Base-by-base conservation (phyloP, 2,329 filamentous ascomycete species). In the Colletotrichum horii region DNA sequence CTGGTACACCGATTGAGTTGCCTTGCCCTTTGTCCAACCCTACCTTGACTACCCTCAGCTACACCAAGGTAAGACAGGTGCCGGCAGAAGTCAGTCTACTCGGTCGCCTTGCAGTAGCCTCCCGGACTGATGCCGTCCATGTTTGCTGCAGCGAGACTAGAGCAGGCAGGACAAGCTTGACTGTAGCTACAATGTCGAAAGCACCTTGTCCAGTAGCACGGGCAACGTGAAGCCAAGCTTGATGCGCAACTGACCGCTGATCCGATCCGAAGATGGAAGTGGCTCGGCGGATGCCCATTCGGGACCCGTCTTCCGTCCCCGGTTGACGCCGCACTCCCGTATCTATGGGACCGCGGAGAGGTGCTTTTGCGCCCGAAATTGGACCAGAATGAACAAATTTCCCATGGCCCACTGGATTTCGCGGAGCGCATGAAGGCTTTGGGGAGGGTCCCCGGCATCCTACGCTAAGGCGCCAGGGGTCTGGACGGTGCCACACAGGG, bases 361-460 rank as follows among this genome's bases (percentile, higher is more conserved):
- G 30, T 75, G 58, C 70, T 75, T 69, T 64, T 34, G 70, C 30
- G 70, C 36, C 71, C 74, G 66, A 75, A 73, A 75, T 73, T 75
- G 69, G 67, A 71, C 38, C 62, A 43, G 58, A 67, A 55, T 26
- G 62, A 75, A 55, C 48, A 66, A 76, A 76, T 74, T 75, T 76
- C 71, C 60, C 71, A 66, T 28, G 74, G 74, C 71, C 74, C 74
- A 76, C 74, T 71, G 71, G 74, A 76, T 76, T 70, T 75, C 74
- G 74, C 74, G 74, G 74, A 76, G 74, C 74, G 74, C 74, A 76
- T 76, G n/a, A 75, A 70, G 71, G 34, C 16, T 62, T 70, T 56
- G 66, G 71, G 22, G 71, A 70, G 74, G 74, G 61, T n/a, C 60
- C 74, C 60, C 66, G 52, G 48, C 60, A 60, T 43, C n/a, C 66